A percentile compares a stretch with the other conserved stretches of the same genome.
Conservation (phyloP, 345 rosid species). For the Euphorbia lathyris region DNA sequence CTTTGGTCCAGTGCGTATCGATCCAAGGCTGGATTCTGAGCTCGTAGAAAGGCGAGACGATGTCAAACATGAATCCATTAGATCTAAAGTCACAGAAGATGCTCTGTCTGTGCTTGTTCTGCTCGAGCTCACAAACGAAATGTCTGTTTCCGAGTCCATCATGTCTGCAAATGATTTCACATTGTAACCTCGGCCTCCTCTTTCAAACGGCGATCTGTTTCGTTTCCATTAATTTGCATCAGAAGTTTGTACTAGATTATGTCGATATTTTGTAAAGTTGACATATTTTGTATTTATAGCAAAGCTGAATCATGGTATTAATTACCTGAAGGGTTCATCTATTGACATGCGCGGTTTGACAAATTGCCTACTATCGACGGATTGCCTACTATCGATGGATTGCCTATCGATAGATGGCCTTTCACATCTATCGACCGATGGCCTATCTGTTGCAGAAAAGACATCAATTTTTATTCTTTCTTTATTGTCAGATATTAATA, state of each 20-base stretch:
- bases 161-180: slow-evolving; percentile 41
- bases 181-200: slow-evolving; percentile 29
- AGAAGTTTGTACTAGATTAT: neutral
- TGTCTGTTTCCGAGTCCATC: slow-evolving; percentile 61
- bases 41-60: slow-evolving; percentile 50
- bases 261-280: no score
- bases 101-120: slow-evolving; percentile 63
- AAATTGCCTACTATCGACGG: slow-evolving; percentile 31
- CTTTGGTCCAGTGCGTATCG: slow-evolving; percentile 48
- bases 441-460: slow-evolving; percentile 38
- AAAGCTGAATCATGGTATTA: neutral
- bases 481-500: no score
- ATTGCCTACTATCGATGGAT: neutral
- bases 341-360: slow-evolving; percentile 42
- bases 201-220: slow-evolving; percentile 53
- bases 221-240: neutral
- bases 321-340: slow-evolving; percentile 50
- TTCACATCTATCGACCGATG: slow-evolving; percentile 4
- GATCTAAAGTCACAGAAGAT: slow-evolving; percentile 48
- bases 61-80: slow-evolving; percentile 37
- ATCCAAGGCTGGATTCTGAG: slow-evolving; percentile 60
- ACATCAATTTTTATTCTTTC: no score
- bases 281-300: no score
- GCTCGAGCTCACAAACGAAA: slow-evolving; percentile 79
- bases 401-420: slow-evolving; percentile 29